Base-by-base conservation (phyloP, 2,329 filamentous ascomycete genomes). In the Periconia sp. region DNA sequence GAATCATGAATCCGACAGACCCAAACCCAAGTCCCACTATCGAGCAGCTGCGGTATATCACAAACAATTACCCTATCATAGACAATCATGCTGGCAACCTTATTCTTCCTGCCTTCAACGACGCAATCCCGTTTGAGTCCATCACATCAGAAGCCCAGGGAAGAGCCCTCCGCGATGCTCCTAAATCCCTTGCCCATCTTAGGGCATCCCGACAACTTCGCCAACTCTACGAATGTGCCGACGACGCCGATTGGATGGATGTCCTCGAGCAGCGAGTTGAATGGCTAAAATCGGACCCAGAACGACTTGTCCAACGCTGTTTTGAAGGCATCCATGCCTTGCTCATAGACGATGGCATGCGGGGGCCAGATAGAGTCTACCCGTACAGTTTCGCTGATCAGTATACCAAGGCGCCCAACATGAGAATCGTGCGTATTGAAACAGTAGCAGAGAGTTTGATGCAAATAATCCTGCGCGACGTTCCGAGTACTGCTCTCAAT, bases 401-500 rank as follows among this genome's bases (percentile, higher is more conserved):
- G 19, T 89, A 89, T 59, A 87, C 86, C 0, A 76, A 79, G 18
- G 84, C 83, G 49, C 76, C 81, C 8, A 89, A 85, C 62, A 89
- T 85, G 71, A 83, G 89, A 23, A 91, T 95, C 50, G 85, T 93
- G 17, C 83, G 90, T 9, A 89, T 95, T 58, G 91, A 95, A 72
- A 81, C 84, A 1, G 68, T 92, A 1, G 90, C 89, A 0, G 83
- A 85, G 35, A 76, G 82, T 10, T 77, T 91, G 20, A 75, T 85
- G 58, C 79, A 87, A 59, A 74, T 82, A 20, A 70, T 79, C 9
- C 70, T 76, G 14, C 74, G 75, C 45, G 66, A 73, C 6, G 71
- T 74, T 31, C 64, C 72, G 2, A 67, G 68, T 19, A 65, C 72
- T 14, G 64, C 70, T 48, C 53, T 77, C 63, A 60, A 61, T 8